Percentiles rank a stretch among this genome's conserved stretches.
These are phyloP conservation scores for Rosa multiflora DNA, from an alignment of 306 rosid species.

Conservation along the genomic window DNA sequence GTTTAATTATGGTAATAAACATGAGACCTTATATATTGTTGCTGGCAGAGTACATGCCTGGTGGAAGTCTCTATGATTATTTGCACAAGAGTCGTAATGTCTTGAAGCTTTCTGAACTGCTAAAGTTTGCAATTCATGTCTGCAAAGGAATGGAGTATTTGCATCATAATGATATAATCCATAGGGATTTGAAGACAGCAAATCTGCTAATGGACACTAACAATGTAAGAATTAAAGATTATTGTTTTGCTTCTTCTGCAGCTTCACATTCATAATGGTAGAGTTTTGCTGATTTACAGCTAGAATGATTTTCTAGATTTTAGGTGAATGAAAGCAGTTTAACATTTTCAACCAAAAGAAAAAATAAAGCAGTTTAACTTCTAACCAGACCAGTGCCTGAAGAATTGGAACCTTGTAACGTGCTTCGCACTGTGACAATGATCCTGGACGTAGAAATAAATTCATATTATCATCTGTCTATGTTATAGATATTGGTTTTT, in stretches of 20 bases:
- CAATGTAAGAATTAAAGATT: slow-evolving; percentile 59
- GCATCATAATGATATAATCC: slow-evolving; percentile 81
- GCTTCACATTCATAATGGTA: slow-evolving; percentile 4
- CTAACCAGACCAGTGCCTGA: background rate
- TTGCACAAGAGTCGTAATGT: slow-evolving; percentile 86
- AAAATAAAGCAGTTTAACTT: background rate
- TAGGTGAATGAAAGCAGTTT: background rate
- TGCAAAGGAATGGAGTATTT: slow-evolving; percentile 97
- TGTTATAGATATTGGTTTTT: background rate
- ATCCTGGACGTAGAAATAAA: background rate
- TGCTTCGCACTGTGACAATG: background rate
- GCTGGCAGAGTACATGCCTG: slow-evolving; percentile 92
- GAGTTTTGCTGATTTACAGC: background rate
- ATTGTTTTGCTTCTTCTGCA: slow-evolving; percentile 12
- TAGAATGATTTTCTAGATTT: background rate
- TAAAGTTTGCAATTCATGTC: slow-evolving; percentile 87
- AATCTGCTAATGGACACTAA: slow-evolving; percentile 85
- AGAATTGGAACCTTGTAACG: background rate
- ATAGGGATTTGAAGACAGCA: slow-evolving; percentile 97
- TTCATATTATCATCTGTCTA: background rate
- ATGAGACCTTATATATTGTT: slow-evolving; percentile 11
- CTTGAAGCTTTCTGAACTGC: slow-evolving; percentile 67
- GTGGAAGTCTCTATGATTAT: slow-evolving; percentile 96
- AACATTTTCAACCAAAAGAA: background rate
- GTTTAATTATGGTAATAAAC: background rate